These are phyloP conservation scores for Dendrobium chrysotoxum DNA, from an alignment of 106 monocot genomes.

Conservation along the genomic window DNA sequence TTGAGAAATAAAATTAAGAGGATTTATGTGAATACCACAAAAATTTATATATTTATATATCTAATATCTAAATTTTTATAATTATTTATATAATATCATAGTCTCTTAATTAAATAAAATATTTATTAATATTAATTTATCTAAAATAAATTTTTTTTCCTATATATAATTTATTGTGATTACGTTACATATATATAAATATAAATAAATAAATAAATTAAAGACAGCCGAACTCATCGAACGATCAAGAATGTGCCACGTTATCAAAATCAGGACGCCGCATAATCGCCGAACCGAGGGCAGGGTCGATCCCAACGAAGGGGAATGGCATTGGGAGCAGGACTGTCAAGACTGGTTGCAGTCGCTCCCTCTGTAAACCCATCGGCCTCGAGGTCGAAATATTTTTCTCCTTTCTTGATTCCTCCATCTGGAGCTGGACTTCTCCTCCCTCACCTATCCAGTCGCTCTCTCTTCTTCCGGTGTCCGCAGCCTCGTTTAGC, in stretches of 20 bases:
- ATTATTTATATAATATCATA: too few species aligned
- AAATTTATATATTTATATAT: too few species aligned
- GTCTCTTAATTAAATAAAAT: too few species aligned
- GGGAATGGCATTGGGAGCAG: background rate
- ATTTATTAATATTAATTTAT: too few species aligned
- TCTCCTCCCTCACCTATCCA: background rate
- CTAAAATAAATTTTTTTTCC: too few species aligned
- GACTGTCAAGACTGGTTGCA: background rate
- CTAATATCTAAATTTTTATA: too few species aligned
- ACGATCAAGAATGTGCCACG: background rate
- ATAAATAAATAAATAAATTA: too few species aligned
- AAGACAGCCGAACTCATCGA: background rate
- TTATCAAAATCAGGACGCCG: background rate
- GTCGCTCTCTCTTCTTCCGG: slow-evolving; percentile 1
- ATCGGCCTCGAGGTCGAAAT: background rate
- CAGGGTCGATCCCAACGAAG: background rate
- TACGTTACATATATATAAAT: too few species aligned
- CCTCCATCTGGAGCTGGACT: background rate
- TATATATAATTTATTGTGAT: too few species aligned
- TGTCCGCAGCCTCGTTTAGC: background rate
- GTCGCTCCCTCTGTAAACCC: background rate
- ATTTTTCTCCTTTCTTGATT: background rate
- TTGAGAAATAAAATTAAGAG: too few species aligned
- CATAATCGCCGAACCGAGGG: too few species aligned
- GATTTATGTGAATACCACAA: too few species aligned